Percentiles rank a stretch among this genome's conserved stretches.
These are phyloP conservation scores for Phanerodontia chrysosporium DNA, from an alignment of 768 basidiomycete species.

Conservation along the genomic window DNA sequence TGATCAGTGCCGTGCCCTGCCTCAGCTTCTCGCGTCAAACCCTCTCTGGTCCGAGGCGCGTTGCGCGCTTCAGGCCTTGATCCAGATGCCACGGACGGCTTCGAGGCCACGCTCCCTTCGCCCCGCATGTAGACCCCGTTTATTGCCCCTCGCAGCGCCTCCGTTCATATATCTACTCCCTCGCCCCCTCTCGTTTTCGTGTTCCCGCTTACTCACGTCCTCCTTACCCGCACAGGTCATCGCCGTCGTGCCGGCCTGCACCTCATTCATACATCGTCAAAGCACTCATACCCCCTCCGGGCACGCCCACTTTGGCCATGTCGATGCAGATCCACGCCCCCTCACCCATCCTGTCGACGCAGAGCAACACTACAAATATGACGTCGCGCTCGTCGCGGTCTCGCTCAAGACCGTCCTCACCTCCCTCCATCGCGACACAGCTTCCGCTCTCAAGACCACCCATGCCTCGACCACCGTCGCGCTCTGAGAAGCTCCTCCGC, in stretches of 20 bases:
- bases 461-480: constrained; percentile 39
- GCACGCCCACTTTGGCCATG: constrained; percentile 34
- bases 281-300: constrained; percentile 21
- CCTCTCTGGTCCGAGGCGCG: background rate
- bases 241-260: constrained; percentile 13
- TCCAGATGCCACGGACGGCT: constrained; percentile 1
- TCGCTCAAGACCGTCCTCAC: constrained; percentile 22
- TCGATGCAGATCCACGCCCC: constrained; percentile 31
- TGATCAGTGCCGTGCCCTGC: background rate
- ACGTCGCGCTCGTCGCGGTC: constrained; percentile 13
- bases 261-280: constrained; percentile 17
- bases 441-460: constrained; percentile 21
- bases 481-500: constrained; percentile 53
- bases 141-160: constrained; percentile 2
- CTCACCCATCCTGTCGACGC: constrained; percentile 22
- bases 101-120: background rate
- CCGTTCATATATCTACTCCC: constrained; percentile 9
- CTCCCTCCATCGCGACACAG: constrained; percentile 14
- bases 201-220: constrained; percentile 9
- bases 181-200: background rate
- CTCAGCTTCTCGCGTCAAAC: constrained; percentile 5
- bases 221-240: constrained; percentile 14
- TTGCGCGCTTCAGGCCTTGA: constrained; percentile 2
- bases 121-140: background rate
- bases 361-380: constrained; percentile 14